Evolutionary conservation across 169 alveolate species (phyloP).

Genomic region (Prorocentrum cordatum): DNA sequence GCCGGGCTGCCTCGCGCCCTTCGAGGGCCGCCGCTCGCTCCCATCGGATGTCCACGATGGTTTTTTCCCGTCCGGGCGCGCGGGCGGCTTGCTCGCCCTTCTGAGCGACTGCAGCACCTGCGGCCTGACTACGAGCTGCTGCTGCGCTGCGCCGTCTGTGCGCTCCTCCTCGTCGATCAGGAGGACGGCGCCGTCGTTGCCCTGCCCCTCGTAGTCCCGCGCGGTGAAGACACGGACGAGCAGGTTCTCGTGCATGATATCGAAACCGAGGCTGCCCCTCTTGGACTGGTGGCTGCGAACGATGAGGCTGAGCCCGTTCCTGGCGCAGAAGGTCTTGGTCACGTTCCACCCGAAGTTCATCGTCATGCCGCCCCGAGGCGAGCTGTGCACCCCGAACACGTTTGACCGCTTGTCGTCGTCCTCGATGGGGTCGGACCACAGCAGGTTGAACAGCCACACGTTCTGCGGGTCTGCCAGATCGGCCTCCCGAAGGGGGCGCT

Average conservation of each 20-base stretch:
- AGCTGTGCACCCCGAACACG: slow-evolving; percentile 36
- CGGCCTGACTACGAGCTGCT: too few relatives aligned
- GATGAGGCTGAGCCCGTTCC: slow-evolving; percentile 26
- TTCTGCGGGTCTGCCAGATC: too few relatives aligned
- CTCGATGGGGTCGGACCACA: slow-evolving; percentile 59
- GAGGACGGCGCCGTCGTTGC: slow-evolving; percentile 19
- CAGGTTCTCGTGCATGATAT: slow-evolving; percentile 41
- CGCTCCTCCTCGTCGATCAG: too few relatives aligned
- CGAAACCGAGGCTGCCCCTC: slow-evolving; percentile 28
- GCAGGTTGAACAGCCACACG: slow-evolving; percentile 27
- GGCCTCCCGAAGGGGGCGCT: too few relatives aligned
- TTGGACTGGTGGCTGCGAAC: slow-evolving; percentile 58
- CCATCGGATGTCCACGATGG: too few relatives aligned
- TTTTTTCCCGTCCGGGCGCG: too few relatives aligned
- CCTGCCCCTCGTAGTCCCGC: slow-evolving; percentile 36
- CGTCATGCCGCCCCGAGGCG: slow-evolving; percentile 11
- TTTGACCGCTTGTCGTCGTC: not conserved
- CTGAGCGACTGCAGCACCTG: too few relatives aligned
- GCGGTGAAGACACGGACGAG: slow-evolving; percentile 39
- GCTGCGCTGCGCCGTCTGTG: too few relatives aligned
- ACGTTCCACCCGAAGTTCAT: slow-evolving; percentile 48
- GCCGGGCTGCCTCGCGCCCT: too few relatives aligned
- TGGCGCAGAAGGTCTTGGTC: slow-evolving; percentile 53
- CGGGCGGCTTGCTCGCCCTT: too few relatives aligned
- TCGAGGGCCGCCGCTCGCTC: too few relatives aligned